Evolutionary conservation across 352 stramenopile genomes (phyloP), one percentile per base, ranked within the genome.

Genomic region (Phytophthora meadii): DNA sequence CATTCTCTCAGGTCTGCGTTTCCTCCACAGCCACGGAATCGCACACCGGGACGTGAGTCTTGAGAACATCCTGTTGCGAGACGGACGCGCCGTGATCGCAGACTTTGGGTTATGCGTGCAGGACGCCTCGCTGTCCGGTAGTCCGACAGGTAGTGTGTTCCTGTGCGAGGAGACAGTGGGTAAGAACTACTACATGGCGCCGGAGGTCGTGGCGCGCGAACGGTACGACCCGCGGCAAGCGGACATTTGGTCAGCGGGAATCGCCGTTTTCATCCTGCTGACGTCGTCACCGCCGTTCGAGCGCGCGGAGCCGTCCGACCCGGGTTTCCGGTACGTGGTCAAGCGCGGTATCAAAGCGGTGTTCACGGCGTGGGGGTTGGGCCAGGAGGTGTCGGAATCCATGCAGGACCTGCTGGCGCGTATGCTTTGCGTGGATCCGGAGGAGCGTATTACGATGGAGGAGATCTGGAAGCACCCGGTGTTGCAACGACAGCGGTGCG

Each of bases 151-250:
- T 40, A 22, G 27, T 36, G 32, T 15, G 12, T 81, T 91, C 88
- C 44, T 54, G 19, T 89, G 83, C 44, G 56, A 75, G 15, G 81
- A 88, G 48, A 79, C 65, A 45, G 84, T 91, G 72, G 97, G 97
- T 40, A 98, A 99, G 69, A 87, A 94, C 51, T 98, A 98, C 64
- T 99, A 99, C 73, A 99, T 99, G 92, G 94, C 93, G n/a, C 97
- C 96, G 1, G 97, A 99, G 77, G 87, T 98, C 46, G 83, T 95
- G 34, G 68, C 70, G 11, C 37, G 89, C 77, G 63, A 79, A 34
- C 44, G 70, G 30, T 98, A 99, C 77, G 94, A 99, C 81, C 94
- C 94, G 4, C 96, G 93, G 59, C 74, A 83, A 11, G 87, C 95
- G 36, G 95, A 99, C 69, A 75, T 98, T 39, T 98, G 95, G 95